These are phyloP conservation scores for Pythium sukuiense DNA, from an alignment of 352 stramenopile species.

Conservation along the genomic window DNA sequence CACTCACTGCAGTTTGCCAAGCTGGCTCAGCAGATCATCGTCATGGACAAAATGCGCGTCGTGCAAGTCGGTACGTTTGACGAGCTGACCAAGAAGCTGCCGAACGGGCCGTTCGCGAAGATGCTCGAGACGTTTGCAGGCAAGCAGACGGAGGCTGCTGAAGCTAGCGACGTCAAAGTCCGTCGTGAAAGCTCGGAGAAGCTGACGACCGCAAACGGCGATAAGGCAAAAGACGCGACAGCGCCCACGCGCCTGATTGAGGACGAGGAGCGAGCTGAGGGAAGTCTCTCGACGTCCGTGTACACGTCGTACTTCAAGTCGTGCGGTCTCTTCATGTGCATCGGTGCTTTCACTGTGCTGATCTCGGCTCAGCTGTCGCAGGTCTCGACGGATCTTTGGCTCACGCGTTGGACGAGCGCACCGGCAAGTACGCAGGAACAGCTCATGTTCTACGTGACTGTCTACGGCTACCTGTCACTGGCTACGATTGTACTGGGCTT, in stretches of 20 bases:
- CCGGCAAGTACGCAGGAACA: constrained; percentile 22
- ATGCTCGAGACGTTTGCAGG: constrained; percentile 33
- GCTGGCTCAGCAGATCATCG: constrained; percentile 64
- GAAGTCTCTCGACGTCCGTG: constrained; percentile 37
- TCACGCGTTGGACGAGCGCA: constrained; percentile 53
- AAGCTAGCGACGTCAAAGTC: not conserved
- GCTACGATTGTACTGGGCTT: constrained; percentile 54
- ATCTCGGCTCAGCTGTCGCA: constrained; percentile 46
- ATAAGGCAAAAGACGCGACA: not conserved
- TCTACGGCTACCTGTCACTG: constrained; percentile 62
- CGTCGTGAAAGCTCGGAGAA: constrained; percentile 3
- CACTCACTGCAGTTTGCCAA: constrained; percentile 57
- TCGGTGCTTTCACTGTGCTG: constrained; percentile 39
- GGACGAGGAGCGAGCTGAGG: constrained; percentile 46
- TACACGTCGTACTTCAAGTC: constrained; percentile 54
- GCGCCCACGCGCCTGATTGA: constrained; percentile 34
- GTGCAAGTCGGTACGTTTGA: constrained; percentile 64
- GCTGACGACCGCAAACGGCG: not conserved
- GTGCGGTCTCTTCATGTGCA: constrained; percentile 37
- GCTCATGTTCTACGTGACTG: constrained; percentile 46
- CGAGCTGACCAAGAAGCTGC: constrained; percentile 40
- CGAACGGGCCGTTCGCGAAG: constrained; percentile 42
- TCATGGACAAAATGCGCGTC: constrained; percentile 68
- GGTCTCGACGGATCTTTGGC: constrained; percentile 67
- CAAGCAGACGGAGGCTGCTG: not conserved